Evolutionary conservation across 1,139 yeast species (phyloP).

Genomic region (Scheffersomyces illinoinensis): DNA sequence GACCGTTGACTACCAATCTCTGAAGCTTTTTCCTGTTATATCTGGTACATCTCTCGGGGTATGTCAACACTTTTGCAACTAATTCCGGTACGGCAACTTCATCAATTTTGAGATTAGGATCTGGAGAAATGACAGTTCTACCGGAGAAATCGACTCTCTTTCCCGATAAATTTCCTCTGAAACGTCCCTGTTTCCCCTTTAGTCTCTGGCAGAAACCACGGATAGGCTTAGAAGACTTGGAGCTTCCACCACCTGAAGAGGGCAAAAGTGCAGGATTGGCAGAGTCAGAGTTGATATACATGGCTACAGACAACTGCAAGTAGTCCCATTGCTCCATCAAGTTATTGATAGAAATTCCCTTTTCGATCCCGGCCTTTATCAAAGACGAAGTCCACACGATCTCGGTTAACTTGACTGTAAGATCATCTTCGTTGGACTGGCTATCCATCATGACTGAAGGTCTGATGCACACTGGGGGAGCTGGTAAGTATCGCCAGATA

Average conservation of each 20-base stretch:
- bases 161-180: constrained; percentile 96
- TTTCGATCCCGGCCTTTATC: constrained; percentile 91
- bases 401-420: constrained; percentile 93
- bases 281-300: constrained; percentile 96
- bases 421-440: constrained; percentile 94
- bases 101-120: constrained; percentile 91
- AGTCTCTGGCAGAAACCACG: constrained; percentile 96
- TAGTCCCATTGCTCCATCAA: constrained; percentile 99
- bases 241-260: constrained; percentile 55
- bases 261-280: constrained; percentile 80
- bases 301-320: constrained; percentile 90
- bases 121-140: constrained; percentile 98
- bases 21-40: constrained; percentile 82
- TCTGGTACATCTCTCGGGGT: constrained; percentile 91
- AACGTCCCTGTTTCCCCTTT: constrained; percentile 98
- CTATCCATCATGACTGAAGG: constrained; percentile 97
- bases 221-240: constrained; percentile 73
- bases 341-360: constrained; percentile 88
- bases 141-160: constrained; percentile 99
- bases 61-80: constrained; percentile 93
- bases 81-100: constrained; percentile 98
- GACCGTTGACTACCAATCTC: constrained; percentile 76
- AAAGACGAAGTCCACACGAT: constrained; percentile 94
- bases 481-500: constrained; percentile 96
- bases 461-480: constrained; percentile 98